Percentiles rank a stretch among this genome's conserved stretches.
Conservation (phyloP, 345 rosid genomes). For the Eucalyptus marginata region DNA sequence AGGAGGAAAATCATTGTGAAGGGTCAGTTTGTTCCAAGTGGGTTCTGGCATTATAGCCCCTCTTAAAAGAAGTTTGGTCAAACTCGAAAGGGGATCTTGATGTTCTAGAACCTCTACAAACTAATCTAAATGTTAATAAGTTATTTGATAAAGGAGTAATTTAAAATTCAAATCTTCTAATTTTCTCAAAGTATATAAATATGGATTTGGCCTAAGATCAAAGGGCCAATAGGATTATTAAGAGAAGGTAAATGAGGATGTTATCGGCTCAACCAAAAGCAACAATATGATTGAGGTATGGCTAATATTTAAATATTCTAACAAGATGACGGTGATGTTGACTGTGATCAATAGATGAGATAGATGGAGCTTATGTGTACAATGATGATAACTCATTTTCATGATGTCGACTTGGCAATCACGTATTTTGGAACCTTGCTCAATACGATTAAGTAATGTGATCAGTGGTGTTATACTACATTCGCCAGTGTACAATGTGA, state of each 20-base stretch:
- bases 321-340: not conserved
- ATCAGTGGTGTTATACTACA: not conserved
- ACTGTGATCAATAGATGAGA: not conserved
- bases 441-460: not conserved
- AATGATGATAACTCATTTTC: not conserved
- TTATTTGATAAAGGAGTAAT: not conserved
- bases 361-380: not conserved
- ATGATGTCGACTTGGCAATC: not conserved
- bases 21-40: not conserved
- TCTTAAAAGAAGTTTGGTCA: not conserved
- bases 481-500: fast-evolving
- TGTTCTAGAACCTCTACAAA: not conserved
- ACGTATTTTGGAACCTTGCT: not conserved
- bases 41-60: not conserved
- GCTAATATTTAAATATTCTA: not conserved
- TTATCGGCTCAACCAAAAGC: not conserved
- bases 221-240: not conserved
- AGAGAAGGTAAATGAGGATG: not conserved
- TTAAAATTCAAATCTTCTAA: not conserved
- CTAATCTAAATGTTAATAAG: not conserved
- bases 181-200: not conserved
- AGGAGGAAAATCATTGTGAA: not conserved
- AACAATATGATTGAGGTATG: not conserved
- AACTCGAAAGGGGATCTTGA: not conserved
- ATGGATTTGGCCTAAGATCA: not conserved